phyloP scores from a whole-genome alignment of 352 stramenopile genomes.

The Phytophthora boehmeriae region DNA sequence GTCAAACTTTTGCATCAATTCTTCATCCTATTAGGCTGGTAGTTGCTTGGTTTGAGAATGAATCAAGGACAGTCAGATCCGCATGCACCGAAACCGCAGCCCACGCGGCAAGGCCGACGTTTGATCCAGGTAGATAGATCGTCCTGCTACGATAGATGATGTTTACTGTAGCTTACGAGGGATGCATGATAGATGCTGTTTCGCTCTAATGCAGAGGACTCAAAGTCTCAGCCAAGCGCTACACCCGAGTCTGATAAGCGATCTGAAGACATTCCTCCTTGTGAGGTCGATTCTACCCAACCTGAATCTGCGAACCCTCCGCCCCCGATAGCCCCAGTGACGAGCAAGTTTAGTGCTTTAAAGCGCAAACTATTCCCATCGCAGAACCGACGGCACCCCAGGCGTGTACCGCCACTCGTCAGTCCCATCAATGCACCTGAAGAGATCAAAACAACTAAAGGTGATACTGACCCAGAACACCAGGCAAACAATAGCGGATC shows the following conservation, averaged over 20 bases:
- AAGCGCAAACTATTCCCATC: conserved; percentile 67
- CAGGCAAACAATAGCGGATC: conserved; percentile 9
- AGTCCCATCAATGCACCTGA: conserved; percentile 41
- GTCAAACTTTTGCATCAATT: neutral
- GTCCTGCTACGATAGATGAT: neutral
- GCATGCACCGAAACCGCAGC: conserved; percentile 24
- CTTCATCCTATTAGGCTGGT: neutral
- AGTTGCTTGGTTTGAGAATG: conserved; percentile 11
- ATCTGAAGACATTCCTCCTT: conserved; percentile 10
- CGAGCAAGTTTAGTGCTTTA: conserved; percentile 49
- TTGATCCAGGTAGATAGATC: conserved; percentile 41
- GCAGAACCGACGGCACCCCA: conserved; percentile 49
- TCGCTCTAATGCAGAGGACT: conserved; percentile 23
- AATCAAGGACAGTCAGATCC: conserved; percentile 26
- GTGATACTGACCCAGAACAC: neutral
- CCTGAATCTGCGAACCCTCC: conserved; percentile 10
- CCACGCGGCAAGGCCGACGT: conserved; percentile 36
- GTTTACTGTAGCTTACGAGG: neutral
- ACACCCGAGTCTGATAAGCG: conserved; percentile 13
- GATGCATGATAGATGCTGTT: conserved; percentile 54
- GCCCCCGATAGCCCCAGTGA: conserved; percentile 6
- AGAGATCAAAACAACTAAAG: neutral
- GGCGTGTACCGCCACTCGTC: conserved; percentile 43
- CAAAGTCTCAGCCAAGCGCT: neutral
- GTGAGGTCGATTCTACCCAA: neutral